These are phyloP conservation scores for Ogataea degrootiae DNA, from an alignment of 805 yeast species.

Conservation along the genomic window DNA sequence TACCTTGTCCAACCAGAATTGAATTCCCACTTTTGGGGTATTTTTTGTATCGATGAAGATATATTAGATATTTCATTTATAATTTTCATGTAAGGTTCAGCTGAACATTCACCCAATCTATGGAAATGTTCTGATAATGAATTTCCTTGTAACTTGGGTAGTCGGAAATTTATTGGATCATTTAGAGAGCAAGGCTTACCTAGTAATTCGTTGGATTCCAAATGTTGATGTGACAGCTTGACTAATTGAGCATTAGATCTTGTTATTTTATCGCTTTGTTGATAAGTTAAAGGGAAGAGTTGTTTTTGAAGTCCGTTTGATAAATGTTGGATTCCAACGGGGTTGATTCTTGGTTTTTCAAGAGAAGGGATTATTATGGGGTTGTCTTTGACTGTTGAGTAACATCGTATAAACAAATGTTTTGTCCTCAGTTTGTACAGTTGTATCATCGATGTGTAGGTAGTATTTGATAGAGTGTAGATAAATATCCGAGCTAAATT, in stretches of 20 bases:
- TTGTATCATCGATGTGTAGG: neutral
- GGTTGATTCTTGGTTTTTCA: constrained; percentile 52
- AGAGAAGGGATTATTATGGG: neutral
- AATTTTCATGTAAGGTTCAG: constrained; percentile 55
- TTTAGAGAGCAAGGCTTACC: constrained; percentile 66
- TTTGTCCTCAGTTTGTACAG: neutral
- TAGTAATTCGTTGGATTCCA: constrained; percentile 58
- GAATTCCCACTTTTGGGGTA: constrained; percentile 51
- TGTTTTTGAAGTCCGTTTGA: constrained; percentile 54
- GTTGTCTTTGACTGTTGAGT: too few relatives aligned
- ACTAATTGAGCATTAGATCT: constrained; percentile 33
- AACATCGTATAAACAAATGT: too few relatives aligned
- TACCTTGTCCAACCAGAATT: constrained; percentile 83
- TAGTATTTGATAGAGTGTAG: too few relatives aligned
- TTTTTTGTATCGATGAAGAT: constrained; percentile 30
- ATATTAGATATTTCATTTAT: constrained; percentile 39
- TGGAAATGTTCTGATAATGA: constrained; percentile 83
- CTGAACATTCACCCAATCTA: constrained; percentile 53
- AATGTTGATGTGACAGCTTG: constrained; percentile 54
- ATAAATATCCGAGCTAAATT: too few relatives aligned
- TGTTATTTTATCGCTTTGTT: constrained; percentile 15
- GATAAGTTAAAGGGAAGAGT: constrained; percentile 44
- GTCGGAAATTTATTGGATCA: constrained; percentile 51
- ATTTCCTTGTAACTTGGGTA: constrained; percentile 73
- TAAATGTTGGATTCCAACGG: constrained; percentile 77